Evolutionary conservation across 2,329 filamentous ascomycete species (phyloP), one percentile per base, ranked within the genome.

Genomic region (Arthrobotrys musiformis): DNA sequence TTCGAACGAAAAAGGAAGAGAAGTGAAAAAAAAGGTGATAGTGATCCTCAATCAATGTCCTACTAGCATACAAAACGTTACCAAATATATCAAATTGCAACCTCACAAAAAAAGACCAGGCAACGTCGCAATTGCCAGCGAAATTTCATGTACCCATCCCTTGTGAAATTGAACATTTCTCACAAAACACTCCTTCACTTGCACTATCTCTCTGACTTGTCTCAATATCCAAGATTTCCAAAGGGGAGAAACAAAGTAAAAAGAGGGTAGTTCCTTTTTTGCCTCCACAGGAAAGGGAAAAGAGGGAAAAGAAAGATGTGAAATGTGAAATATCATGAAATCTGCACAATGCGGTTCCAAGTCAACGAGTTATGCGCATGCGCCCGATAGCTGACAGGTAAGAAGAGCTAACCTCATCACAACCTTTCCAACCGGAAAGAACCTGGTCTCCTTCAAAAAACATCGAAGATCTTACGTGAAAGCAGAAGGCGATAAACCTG

Each of bases 311-410:
- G 35, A 9, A 33, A n/a, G 6, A 35, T 56, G 28, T 17, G n/a
- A 56, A 40, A 40, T n/a, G n/a, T n/a, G n/a, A n/a, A n/a, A n/a
- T 37, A 56, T 26, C 33, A 24, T 58, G 30, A 40, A 26, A 56
- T 35, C 33, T 58, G 54, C 54, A 58, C 30, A 11, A 58, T 58
- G 54, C 54, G 40, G n/a, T n/a, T n/a, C n/a, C n/a, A n/a, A n/a
- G n/a, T n/a, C n/a, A n/a, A n/a, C n/a, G n/a, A n/a, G n/a, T n/a
- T n/a, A n/a, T n/a, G n/a, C n/a, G n/a, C n/a, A n/a, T n/a, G n/a
- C n/a, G n/a, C n/a, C n/a, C n/a, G n/a, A 37, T 13, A 6, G 13
- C 13, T 42, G n/a, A 19, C 15, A 42, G 40, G 15, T 42, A 42
- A 42, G 19, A 40, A n/a, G 5, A 42, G 15, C 44, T 52, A 52